Evolutionary conservation across 257 asterid genomes (phyloP).

Genomic region (Thymus quinquecostatus): DNA sequence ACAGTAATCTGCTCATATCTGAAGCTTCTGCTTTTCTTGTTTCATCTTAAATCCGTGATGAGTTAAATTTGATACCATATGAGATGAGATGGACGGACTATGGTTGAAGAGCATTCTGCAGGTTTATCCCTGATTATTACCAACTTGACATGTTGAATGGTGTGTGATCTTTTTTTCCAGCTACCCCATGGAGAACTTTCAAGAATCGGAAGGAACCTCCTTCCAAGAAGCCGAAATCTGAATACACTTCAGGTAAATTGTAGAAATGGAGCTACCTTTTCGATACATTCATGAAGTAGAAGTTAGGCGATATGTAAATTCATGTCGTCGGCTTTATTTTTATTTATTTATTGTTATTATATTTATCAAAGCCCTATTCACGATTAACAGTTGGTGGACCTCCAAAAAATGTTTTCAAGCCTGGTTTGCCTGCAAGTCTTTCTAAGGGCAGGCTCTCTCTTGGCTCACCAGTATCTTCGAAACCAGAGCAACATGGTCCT

Average conservation of each 20-base stretch:
- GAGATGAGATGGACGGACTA: conserved; percentile 14
- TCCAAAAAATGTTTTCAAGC: conserved; percentile 58
- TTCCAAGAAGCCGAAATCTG: conserved; percentile 70
- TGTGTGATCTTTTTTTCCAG: conserved; percentile 48
- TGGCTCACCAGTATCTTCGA: conserved; percentile 72
- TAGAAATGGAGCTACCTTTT: conserved; percentile 26
- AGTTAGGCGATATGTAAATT: neutral
- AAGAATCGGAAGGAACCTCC: conserved; percentile 82
- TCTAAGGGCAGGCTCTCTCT: conserved; percentile 62
- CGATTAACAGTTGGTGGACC: conserved; percentile 58
- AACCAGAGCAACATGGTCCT: conserved; percentile 60
- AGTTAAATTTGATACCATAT: neutral
- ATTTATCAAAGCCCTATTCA: conserved; percentile 22
- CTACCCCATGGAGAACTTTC: conserved; percentile 63
- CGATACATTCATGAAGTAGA: conserved; percentile 13
- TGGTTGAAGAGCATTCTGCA: conserved; percentile 23
- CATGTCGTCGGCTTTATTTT: conserved; percentile 9
- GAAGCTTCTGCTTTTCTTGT: neutral
- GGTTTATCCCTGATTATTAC: conserved; percentile 9
- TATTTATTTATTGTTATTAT: neutral
- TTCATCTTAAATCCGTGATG: conserved; percentile 12
- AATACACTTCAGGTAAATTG: conserved; percentile 71
- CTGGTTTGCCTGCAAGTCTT: conserved; percentile 57
- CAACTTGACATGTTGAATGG: conserved; percentile 25
- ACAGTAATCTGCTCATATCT: neutral